These are phyloP conservation scores for Sophora flavescens DNA, from an alignment of 306 rosid genomes.

Conservation along the genomic window DNA sequence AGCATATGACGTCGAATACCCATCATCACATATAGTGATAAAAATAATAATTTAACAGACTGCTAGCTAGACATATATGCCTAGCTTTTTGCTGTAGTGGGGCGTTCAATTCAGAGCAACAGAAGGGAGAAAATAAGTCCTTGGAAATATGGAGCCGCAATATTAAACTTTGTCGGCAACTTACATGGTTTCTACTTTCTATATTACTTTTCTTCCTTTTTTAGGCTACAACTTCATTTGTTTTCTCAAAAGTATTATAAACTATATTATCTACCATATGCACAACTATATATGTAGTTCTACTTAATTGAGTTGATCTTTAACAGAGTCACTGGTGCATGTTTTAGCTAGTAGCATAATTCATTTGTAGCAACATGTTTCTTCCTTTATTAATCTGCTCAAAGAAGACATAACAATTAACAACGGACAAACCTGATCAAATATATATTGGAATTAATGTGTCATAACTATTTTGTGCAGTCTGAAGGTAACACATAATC, in stretches of 20 bases:
- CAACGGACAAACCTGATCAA: background rate
- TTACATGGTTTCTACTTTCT: too few species aligned
- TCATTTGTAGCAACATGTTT: background rate
- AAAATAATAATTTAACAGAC: background rate
- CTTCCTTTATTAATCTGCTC: background rate
- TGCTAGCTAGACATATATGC: background rate
- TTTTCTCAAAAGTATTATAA: background rate
- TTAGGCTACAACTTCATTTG: background rate
- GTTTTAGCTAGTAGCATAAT: background rate
- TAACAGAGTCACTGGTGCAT: background rate
- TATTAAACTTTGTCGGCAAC: background rate
- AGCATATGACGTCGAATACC: background rate
- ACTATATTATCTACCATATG: background rate
- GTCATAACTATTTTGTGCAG: conserved; percentile 35
- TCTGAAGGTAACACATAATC: background rate
- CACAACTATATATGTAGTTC: background rate
- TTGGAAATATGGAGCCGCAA: conserved; percentile 45
- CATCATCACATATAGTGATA: background rate
- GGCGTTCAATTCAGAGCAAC: conserved; percentile 9
- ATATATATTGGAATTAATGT: background rate
- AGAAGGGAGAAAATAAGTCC: background rate
- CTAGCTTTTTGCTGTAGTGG: conserved; percentile 2
- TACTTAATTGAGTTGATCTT: background rate
- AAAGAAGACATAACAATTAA: background rate
- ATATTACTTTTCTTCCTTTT: background rate